Evolutionary conservation across 768 basidiomycete genomes (phyloP).

Genomic region (Paxillus rubicundulus): DNA sequence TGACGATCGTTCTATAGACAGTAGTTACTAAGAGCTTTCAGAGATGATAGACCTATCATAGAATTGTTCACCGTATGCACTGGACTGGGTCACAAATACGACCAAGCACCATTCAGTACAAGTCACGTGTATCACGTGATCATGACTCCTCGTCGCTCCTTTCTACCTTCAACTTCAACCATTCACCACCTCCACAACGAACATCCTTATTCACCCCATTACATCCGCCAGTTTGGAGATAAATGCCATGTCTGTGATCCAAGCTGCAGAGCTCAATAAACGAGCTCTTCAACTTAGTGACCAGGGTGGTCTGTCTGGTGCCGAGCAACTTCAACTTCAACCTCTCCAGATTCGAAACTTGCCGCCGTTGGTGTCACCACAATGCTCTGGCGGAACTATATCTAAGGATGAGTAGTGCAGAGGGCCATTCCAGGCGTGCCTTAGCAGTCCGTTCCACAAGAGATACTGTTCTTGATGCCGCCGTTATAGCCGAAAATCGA

Average conservation of each 20-base stretch:
- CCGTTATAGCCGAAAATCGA: constrained; percentile 38
- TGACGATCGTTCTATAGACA: constrained; percentile 35
- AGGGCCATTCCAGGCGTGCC: constrained; percentile 35
- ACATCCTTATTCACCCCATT: neutral
- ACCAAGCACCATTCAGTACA: constrained; percentile 23
- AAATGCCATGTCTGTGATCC: constrained; percentile 1
- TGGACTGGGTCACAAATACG: constrained; percentile 15
- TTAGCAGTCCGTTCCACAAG: constrained; percentile 23
- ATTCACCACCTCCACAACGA: neutral
- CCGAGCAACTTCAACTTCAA: neutral
- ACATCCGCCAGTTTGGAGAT: neutral
- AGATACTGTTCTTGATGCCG: constrained; percentile 31
- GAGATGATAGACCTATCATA: constrained; percentile 25
- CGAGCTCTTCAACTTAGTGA: constrained; percentile 15
- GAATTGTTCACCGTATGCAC: constrained; percentile 21
- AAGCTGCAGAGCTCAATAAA: constrained; percentile 23
- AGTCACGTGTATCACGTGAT: constrained; percentile 6
- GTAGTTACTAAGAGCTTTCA: constrained; percentile 16
- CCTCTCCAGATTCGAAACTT: constrained; percentile 33
- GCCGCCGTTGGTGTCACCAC: constrained; percentile 22
- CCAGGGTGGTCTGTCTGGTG: constrained; percentile 14
- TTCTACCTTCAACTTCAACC: too few relatives aligned
- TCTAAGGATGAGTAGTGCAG: constrained; percentile 35
- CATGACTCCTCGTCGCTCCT: too few relatives aligned
- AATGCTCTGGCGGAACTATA: constrained; percentile 32